Evolutionary conservation across 805 yeast species (phyloP).

Genomic region (Metschnikowia shivogae): DNA sequence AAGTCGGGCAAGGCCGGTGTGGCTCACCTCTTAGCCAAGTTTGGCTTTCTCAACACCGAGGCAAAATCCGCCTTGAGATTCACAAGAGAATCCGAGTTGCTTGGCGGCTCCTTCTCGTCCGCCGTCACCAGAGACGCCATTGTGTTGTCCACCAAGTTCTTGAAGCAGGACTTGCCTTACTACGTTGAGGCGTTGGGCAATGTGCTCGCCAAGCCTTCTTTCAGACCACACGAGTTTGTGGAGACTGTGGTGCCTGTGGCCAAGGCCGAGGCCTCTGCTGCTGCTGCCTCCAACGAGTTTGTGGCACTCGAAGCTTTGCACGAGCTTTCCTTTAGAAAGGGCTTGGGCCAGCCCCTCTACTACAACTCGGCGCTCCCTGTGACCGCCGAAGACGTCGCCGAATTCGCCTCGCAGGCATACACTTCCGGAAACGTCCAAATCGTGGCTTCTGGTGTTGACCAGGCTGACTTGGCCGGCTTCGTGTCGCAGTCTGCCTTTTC

Average conservation of each 20-base stretch:
- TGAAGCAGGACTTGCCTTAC: constrained; percentile 86
- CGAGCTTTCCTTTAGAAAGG: constrained; percentile 76
- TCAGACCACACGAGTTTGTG: constrained; percentile 75
- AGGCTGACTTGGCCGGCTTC: constrained; percentile 64
- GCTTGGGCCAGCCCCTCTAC: constrained; percentile 79
- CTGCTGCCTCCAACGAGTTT: constrained; percentile 48
- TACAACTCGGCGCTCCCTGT: constrained; percentile 59
- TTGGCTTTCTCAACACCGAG: constrained; percentile 77
- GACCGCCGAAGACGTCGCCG: constrained; percentile 60
- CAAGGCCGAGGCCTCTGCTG: constrained; percentile 53
- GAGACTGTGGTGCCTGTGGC: constrained; percentile 85
- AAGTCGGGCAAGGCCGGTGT: constrained; percentile 72
- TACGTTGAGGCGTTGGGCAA: constrained; percentile 82
- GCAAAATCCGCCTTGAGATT: constrained; percentile 86
- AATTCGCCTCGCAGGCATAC: constrained; percentile 64
- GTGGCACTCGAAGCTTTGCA: constrained; percentile 76
- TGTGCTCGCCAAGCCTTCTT: constrained; percentile 64
- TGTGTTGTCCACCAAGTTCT: constrained; percentile 73
- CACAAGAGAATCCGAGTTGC: constrained; percentile 89
- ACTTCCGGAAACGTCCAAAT: constrained; percentile 67
- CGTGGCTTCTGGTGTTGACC: constrained; percentile 68
- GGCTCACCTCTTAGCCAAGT: constrained; percentile 80
- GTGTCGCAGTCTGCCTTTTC: constrained; percentile 63
- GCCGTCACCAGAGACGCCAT: constrained; percentile 79
- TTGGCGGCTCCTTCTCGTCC: constrained; percentile 78